A percentile compares a stretch with the other conserved stretches of the same genome.
phyloP scores from a whole-genome alignment of 148 eudicot species.

The Vaccinium macrocarpon region DNA sequence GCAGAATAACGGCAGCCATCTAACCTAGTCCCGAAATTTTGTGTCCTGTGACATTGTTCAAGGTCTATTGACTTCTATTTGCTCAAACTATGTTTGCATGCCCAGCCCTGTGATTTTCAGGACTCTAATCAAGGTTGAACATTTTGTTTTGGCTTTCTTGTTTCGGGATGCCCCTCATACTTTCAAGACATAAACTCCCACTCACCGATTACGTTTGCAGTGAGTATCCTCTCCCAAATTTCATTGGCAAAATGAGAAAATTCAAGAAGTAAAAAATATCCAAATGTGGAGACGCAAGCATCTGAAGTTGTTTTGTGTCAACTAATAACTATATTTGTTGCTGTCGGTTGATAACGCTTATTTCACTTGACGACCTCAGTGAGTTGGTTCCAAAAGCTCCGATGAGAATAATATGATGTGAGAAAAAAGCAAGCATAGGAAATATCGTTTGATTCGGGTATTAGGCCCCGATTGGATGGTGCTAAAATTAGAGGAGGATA shows the following conservation, averaged over 20 bases:
- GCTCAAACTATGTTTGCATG: not conserved
- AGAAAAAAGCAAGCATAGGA: too few relatives aligned
- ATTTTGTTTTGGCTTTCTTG: too few relatives aligned
- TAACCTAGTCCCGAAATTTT: not conserved
- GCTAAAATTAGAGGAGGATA: too few relatives aligned
- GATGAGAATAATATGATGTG: too few relatives aligned
- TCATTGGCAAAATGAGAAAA: not conserved
- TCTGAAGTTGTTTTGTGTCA: not conserved
- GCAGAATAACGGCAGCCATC: not conserved
- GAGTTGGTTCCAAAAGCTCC: too few relatives aligned
- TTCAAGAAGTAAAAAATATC: not conserved
- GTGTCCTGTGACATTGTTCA: not conserved
- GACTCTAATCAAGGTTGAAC: too few relatives aligned
- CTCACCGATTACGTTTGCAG: not conserved
- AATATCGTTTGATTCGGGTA: not conserved
- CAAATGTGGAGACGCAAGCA: not conserved
- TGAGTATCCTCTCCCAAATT: not conserved
- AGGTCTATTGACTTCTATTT: not conserved
- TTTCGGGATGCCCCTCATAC: too few relatives aligned
- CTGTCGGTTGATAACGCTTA: too few relatives aligned
- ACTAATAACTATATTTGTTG: too few relatives aligned
- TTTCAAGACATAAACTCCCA: not conserved
- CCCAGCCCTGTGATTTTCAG: too few relatives aligned
- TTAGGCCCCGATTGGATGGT: too few relatives aligned
- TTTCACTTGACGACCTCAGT: too few relatives aligned